Conservation (phyloP, 108 stramenopile genomes). For the Schizochytrium sp. region DNA sequence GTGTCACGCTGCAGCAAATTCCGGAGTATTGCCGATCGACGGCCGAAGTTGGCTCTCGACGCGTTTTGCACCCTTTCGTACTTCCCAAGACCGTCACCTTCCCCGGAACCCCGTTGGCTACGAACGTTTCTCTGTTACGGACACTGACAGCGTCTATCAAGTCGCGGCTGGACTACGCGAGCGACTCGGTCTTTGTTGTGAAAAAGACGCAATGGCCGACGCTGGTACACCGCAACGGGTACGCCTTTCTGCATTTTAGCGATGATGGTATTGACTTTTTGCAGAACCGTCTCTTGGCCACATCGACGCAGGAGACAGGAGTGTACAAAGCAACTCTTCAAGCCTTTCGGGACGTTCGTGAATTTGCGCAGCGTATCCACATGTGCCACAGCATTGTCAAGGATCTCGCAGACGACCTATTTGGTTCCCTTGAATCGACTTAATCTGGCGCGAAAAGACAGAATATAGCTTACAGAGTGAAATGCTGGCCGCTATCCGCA, state of each 20-base stretch:
- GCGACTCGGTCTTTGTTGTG: neutral
- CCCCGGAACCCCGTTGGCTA: neutral
- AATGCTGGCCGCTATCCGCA: too few species aligned
- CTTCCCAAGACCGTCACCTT: neutral
- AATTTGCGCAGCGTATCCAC: neutral
- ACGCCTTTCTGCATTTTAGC: constrained; percentile 5
- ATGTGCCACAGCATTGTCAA: neutral
- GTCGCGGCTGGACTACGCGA: neutral
- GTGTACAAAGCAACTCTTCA: neutral
- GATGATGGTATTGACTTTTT: neutral
- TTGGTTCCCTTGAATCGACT: too few species aligned
- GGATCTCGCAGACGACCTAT: neutral
- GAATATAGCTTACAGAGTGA: too few species aligned
- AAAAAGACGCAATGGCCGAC: neutral
- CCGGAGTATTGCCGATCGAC: constrained; percentile 22
- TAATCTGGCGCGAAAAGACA: too few species aligned
- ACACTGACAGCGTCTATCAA: neutral
- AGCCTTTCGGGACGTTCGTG: neutral
- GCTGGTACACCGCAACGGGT: neutral
- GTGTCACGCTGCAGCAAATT: neutral
- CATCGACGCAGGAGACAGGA: neutral
- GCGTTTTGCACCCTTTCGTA: neutral
- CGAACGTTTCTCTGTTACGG: neutral
- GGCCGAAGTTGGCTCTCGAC: neutral
- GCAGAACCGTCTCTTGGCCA: constrained; percentile 9